These are phyloP conservation scores for Strigomonas culicis DNA, from an alignment of 208 protist genomes.

Conservation along the genomic window DNA sequence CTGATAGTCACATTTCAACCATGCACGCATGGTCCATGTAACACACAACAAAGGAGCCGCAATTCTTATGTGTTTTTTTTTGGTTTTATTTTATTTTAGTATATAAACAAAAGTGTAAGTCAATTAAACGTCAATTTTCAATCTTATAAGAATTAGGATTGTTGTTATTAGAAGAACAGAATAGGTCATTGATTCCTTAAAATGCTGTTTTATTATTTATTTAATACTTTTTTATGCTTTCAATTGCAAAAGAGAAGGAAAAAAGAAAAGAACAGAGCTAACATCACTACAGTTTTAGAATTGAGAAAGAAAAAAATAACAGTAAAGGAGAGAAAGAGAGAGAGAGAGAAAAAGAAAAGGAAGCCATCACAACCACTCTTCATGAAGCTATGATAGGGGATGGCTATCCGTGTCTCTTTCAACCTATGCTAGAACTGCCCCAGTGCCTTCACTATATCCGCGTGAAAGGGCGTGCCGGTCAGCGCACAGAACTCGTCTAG, in stretches of 20 bases:
- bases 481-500: conserved; percentile 50
- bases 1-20: background rate
- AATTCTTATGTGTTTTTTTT: too few relatives aligned
- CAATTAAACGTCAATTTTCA: too few relatives aligned
- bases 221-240: background rate
- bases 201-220: conserved; percentile 20
- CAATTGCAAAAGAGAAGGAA: background rate
- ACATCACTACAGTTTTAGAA: background rate
- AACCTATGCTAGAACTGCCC: too few relatives aligned
- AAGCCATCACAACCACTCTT: conserved; percentile 6
- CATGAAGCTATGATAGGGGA: background rate
- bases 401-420: too few relatives aligned
- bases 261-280: background rate
- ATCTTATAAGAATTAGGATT: background rate
- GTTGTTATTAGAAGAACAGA: background rate
- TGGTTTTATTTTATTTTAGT: too few relatives aligned
- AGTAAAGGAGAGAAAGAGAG: conserved; percentile 1
- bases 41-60: too few relatives aligned
- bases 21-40: background rate
- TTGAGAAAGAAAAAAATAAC: conserved; percentile 10
- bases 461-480: too few relatives aligned
- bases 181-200: conserved; percentile 2
- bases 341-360: background rate
- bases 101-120: too few relatives aligned
- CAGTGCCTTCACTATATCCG: too few relatives aligned